Evolutionary conservation across 2,329 filamentous ascomycete genomes (phyloP).

Genomic region (Phaeoacremonium minimum): DNA sequence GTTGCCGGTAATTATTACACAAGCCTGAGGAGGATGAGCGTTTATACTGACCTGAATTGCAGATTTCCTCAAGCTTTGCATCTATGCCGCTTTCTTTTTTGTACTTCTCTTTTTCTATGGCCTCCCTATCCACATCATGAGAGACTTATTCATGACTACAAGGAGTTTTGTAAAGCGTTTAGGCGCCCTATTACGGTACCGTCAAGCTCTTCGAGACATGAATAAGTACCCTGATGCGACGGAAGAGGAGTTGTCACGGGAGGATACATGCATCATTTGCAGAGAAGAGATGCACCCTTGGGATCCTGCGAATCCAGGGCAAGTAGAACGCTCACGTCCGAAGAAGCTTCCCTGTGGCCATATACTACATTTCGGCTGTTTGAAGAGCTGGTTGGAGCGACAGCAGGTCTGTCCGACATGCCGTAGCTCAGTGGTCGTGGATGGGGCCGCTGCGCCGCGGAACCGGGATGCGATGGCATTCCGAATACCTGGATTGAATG

Average conservation of each 20-base stretch:
- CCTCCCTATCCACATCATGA: constrained; percentile 91
- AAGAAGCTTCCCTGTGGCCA: constrained; percentile 98
- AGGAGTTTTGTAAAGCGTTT: constrained; percentile 87
- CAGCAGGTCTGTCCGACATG: constrained; percentile 98
- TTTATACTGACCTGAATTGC: constrained; percentile 4
- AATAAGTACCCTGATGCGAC: constrained; percentile 91
- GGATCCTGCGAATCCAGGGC: constrained; percentile 57
- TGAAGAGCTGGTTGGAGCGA: constrained; percentile 94
- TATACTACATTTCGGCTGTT: constrained; percentile 87
- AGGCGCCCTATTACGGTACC: constrained; percentile 83
- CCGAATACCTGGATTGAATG: constrained; percentile 23
- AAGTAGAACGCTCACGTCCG: constrained; percentile 78
- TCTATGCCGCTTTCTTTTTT: constrained; percentile 89
- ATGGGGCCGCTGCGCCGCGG: constrained; percentile 25
- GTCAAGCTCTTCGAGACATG: constrained; percentile 91
- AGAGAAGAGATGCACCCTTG: constrained; percentile 91
- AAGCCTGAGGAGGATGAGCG: not conserved
- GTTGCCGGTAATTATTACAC: constrained; percentile 58
- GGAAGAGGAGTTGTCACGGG: constrained; percentile 73
- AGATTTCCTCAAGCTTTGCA: constrained; percentile 87
- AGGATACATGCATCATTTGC: constrained; percentile 97
- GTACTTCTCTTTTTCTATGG: constrained; percentile 94
- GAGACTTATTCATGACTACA: constrained; percentile 91
- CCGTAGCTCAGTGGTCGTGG: constrained; percentile 74
- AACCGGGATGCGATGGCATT: constrained; percentile 29